These are phyloP conservation scores for Arachis stenosperma DNA, from an alignment of 306 rosid genomes.

Conservation along the genomic window DNA sequence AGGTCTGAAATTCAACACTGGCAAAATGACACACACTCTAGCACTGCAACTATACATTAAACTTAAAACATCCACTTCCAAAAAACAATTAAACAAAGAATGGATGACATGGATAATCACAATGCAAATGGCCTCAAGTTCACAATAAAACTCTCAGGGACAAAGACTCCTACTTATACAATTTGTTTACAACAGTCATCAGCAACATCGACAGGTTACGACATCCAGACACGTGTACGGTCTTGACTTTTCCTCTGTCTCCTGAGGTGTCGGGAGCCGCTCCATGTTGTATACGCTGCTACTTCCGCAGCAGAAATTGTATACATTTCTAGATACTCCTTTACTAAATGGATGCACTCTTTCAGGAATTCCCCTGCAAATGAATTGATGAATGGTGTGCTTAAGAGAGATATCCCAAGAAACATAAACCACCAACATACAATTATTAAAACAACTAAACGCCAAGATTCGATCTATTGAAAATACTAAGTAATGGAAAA, in stretches of 20 bases:
- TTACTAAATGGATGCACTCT: constrained; percentile 90
- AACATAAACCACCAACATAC: background rate
- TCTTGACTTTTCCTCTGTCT: constrained; percentile 65
- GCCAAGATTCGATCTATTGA: background rate
- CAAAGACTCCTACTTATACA: constrained; percentile 30
- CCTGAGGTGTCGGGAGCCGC: constrained; percentile 60
- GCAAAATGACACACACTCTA: constrained; percentile 16
- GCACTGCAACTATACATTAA: constrained; percentile 43
- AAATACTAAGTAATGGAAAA: constrained; percentile 18
- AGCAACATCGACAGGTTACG: constrained; percentile 81
- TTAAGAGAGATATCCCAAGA: constrained; percentile 24
- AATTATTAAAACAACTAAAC: background rate
- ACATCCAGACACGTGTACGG: constrained; percentile 75
- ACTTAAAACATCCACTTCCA: constrained; percentile 38
- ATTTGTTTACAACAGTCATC: constrained; percentile 31
- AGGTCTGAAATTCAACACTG: background rate
- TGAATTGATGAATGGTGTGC: constrained; percentile 1
- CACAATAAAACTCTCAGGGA: constrained; percentile 21
- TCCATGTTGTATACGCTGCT: constrained; percentile 54
- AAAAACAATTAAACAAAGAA: constrained; percentile 41
- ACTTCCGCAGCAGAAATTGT: constrained; percentile 69
- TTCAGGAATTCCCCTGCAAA: constrained; percentile 75
- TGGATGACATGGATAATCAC: constrained; percentile 34
- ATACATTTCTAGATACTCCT: constrained; percentile 74
- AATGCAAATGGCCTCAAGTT: constrained; percentile 32